Conservation (phyloP, 495 filamentous ascomycete genomes). For the Cercophora samala region DNA sequence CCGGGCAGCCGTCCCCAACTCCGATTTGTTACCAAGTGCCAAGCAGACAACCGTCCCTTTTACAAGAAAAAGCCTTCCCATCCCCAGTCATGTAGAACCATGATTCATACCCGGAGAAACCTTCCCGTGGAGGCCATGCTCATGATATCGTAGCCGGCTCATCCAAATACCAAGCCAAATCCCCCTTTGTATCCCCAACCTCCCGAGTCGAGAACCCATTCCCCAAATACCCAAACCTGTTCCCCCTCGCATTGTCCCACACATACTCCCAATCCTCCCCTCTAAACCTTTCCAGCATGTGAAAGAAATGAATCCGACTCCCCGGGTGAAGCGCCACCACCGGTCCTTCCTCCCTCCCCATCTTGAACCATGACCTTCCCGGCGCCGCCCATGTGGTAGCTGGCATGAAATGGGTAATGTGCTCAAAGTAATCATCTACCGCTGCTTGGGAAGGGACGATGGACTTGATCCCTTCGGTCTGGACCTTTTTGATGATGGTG, state of each 20-base stretch:
- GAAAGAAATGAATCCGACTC: conserved; percentile 50
- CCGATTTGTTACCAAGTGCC: too few species aligned
- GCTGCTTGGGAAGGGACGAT: conserved; percentile 40
- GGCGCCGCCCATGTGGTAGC: conserved; percentile 44
- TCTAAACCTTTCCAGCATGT: conserved; percentile 47
- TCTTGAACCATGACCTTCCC: conserved; percentile 52
- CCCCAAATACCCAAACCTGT: conserved; percentile 46
- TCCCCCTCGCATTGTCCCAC: conserved; percentile 35
- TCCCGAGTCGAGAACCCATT: conserved; percentile 50
- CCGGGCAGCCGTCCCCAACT: too few species aligned
- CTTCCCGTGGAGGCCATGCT: too few species aligned
- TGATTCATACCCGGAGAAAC: too few species aligned
- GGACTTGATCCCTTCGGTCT: conserved; percentile 42
- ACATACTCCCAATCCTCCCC: conserved; percentile 51
- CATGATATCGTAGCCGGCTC: conserved; percentile 12
- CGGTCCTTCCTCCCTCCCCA: conserved; percentile 40
- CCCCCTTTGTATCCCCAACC: conserved; percentile 29
- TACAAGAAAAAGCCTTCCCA: too few species aligned
- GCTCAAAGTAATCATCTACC: conserved; percentile 45
- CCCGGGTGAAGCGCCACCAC: conserved; percentile 51
- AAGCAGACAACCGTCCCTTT: too few species aligned
- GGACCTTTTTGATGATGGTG: conserved; percentile 43
- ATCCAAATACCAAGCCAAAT: conserved; percentile 47
- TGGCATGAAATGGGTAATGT: conserved; percentile 47
- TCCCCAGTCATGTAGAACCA: too few species aligned